Evolutionary conservation across 768 basidiomycete species (phyloP).

Genomic region (Floccularia luteovirens): DNA sequence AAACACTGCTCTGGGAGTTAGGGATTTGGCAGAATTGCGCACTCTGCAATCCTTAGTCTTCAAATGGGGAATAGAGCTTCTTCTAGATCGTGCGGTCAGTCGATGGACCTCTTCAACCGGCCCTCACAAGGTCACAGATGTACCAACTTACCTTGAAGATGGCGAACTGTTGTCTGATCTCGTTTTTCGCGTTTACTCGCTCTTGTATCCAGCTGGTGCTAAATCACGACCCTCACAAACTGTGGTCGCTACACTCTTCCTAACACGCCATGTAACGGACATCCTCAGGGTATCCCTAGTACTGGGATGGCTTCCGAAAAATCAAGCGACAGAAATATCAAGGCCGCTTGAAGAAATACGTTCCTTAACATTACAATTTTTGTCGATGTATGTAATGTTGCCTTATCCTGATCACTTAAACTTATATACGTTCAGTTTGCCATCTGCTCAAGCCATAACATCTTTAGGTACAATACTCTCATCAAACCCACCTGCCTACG

Average conservation of each 20-base stretch:
- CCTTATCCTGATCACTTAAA: slow-evolving; percentile 7
- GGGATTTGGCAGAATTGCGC: slow-evolving; percentile 56
- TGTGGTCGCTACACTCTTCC: slow-evolving; percentile 50
- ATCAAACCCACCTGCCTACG: slow-evolving; percentile 36
- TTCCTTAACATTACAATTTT: slow-evolving; percentile 44
- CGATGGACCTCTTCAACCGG: no score
- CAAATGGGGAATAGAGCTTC: slow-evolving; percentile 60
- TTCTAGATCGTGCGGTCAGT: slow-evolving; percentile 37
- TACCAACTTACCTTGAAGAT: slow-evolving; percentile 32
- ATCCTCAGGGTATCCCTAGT: slow-evolving; percentile 52
- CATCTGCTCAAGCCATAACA: slow-evolving; percentile 58
- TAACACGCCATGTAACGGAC: slow-evolving; percentile 47
- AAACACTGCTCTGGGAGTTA: slow-evolving; percentile 46
- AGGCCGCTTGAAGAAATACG: slow-evolving; percentile 40
- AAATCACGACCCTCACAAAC: slow-evolving; percentile 47
- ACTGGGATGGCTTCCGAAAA: slow-evolving; percentile 69
- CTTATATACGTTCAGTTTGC: slow-evolving; percentile 34
- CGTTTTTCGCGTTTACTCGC: slow-evolving; percentile 31
- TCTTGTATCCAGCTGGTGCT: slow-evolving; percentile 48
- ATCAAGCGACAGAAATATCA: slow-evolving; percentile 25
- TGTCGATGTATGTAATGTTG: slow-evolving; percentile 48
- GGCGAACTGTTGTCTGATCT: slow-evolving; percentile 35
- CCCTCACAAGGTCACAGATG: slow-evolving; percentile 38
- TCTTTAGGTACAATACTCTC: slow-evolving; percentile 58
- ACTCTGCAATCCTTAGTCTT: slow-evolving; percentile 63